Percentiles rank a stretch among this genome's conserved stretches.
Evolutionary conservation across 768 basidiomycete species (phyloP).

Genomic region (Trametes elegans): DNA sequence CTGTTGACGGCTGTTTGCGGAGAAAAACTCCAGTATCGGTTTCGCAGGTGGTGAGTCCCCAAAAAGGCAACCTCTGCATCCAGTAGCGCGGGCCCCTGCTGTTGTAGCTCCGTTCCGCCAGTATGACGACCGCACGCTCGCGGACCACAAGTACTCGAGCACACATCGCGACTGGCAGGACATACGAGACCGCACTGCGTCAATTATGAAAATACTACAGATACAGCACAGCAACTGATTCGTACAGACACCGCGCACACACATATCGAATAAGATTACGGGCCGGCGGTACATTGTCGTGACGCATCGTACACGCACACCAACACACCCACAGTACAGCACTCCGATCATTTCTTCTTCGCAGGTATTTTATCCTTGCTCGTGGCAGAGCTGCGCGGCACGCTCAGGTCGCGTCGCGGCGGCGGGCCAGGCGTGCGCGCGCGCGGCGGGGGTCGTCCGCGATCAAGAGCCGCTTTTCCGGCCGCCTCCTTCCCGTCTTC

Average conservation of each 20-base stretch:
- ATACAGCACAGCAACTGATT: constrained; percentile 8
- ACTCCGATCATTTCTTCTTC: constrained; percentile 7
- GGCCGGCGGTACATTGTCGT: neutral
- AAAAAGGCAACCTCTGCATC: constrained; percentile 13
- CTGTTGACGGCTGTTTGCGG: constrained; percentile 31
- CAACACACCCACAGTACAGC: neutral
- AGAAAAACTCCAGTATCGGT: constrained; percentile 21
- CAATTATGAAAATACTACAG: neutral
- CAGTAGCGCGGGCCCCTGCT: too few species aligned
- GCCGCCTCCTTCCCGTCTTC: neutral
- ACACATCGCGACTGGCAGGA: too few species aligned
- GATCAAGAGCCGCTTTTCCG: constrained; percentile 1
- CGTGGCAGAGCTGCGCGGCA: neutral
- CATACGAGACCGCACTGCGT: too few species aligned
- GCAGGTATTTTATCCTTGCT: neutral
- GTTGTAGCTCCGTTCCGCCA: too few species aligned
- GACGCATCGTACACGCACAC: neutral
- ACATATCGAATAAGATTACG: constrained; percentile 17
- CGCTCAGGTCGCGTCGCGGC: constrained; percentile 16
- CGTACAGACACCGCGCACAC: constrained; percentile 5
- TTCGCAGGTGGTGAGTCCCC: constrained; percentile 23
- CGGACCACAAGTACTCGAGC: too few species aligned
- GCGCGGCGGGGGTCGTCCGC: constrained; percentile 4
- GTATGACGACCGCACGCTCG: too few species aligned
- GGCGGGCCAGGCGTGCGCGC: constrained; percentile 23